phyloP scores from a whole-genome alignment of 768 basidiomycete species.

The Harrya chromipes region DNA sequence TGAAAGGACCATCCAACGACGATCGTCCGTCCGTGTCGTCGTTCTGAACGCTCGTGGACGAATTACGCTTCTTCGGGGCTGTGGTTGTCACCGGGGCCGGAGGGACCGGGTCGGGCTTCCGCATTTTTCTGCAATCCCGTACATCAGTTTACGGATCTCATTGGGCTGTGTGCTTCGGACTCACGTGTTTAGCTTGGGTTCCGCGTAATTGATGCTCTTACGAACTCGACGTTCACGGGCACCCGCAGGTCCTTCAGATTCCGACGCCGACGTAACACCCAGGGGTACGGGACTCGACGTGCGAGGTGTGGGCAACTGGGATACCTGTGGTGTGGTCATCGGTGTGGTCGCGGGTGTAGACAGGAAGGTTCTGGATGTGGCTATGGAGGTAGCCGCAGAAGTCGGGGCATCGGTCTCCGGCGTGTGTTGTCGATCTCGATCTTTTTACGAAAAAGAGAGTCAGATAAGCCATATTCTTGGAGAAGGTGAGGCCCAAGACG shows the following conservation, averaged over 20 bases:
- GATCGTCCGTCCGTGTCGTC: slow-evolving; percentile 40
- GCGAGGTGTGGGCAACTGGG: slow-evolving; percentile 49
- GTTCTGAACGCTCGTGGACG: slow-evolving; percentile 31
- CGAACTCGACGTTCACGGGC: slow-evolving; percentile 55
- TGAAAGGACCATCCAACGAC: slow-evolving; percentile 35
- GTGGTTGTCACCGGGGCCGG: slow-evolving; percentile 30
- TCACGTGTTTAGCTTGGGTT: slow-evolving; percentile 86
- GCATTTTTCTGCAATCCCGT: slow-evolving; percentile 69
- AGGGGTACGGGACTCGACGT: slow-evolving; percentile 45
- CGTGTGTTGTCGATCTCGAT: slow-evolving; percentile 36
- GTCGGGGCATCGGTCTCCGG: slow-evolving; percentile 36
- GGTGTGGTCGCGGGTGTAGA: slow-evolving; percentile 46
- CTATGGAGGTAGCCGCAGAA: slow-evolving; percentile 34
- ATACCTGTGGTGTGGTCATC: slow-evolving; percentile 29
- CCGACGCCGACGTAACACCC: slow-evolving; percentile 33
- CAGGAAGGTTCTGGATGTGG: slow-evolving; percentile 39
- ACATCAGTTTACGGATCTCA: slow-evolving; percentile 7
- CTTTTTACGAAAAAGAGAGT: slow-evolving; percentile 20
- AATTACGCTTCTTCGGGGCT: slow-evolving; percentile 44
- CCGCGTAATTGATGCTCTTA: slow-evolving; percentile 83
- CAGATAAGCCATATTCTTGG: slow-evolving; percentile 7
- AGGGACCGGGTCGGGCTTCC: slow-evolving; percentile 66
- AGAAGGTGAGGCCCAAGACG: slow-evolving; percentile 8
- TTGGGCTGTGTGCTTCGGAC: slow-evolving; percentile 26
- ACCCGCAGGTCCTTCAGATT: slow-evolving; percentile 28